These are phyloP conservation scores for Aphanomyces stellatus DNA, from an alignment of 352 stramenopile species.

Conservation along the genomic window DNA sequence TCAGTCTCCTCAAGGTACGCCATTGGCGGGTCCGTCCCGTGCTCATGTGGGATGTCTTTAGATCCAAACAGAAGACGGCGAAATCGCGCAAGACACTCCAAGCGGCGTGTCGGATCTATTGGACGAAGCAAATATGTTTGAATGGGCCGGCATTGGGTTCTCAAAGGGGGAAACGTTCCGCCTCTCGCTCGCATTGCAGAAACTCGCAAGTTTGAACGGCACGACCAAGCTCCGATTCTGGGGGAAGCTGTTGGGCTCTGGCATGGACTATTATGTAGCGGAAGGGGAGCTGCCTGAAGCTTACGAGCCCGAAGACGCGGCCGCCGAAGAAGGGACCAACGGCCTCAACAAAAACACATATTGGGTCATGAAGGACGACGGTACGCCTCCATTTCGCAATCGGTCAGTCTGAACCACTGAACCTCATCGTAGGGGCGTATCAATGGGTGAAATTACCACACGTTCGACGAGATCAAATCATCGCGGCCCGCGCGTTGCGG, in stretches of 20 bases:
- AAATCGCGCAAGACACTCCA: slow-evolving; percentile 26
- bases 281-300: slow-evolving; percentile 52
- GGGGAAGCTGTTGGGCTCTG: slow-evolving; percentile 74
- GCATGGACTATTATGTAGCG: slow-evolving; percentile 74
- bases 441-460: slow-evolving; percentile 76
- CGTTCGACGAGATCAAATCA: slow-evolving; percentile 67
- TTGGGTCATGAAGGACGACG: slow-evolving; percentile 80
- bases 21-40: neutral
- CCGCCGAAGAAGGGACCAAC: slow-evolving; percentile 50
- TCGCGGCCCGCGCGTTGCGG: slow-evolving; percentile 62
- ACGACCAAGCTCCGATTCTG: slow-evolving; percentile 79
- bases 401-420: neutral
- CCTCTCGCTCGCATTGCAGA: slow-evolving; percentile 50
- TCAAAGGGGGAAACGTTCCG: slow-evolving; percentile 67
- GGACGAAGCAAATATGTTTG: slow-evolving; percentile 77
- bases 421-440: slow-evolving; percentile 29
- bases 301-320: slow-evolving; percentile 51
- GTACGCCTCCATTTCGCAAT: slow-evolving; percentile 21
- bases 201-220: slow-evolving; percentile 40
- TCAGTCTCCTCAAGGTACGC: slow-evolving; percentile 49
- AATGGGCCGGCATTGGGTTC: slow-evolving; percentile 69
- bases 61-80: slow-evolving; percentile 48
- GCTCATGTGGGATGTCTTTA: neutral
- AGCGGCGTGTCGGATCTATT: slow-evolving; percentile 50
- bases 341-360: slow-evolving; percentile 87